Percentiles rank a stretch among this genome's conserved stretches.
phyloP scores from a whole-genome alignment of 495 filamentous ascomycete genomes.

The Aspergillus haitiensis region DNA sequence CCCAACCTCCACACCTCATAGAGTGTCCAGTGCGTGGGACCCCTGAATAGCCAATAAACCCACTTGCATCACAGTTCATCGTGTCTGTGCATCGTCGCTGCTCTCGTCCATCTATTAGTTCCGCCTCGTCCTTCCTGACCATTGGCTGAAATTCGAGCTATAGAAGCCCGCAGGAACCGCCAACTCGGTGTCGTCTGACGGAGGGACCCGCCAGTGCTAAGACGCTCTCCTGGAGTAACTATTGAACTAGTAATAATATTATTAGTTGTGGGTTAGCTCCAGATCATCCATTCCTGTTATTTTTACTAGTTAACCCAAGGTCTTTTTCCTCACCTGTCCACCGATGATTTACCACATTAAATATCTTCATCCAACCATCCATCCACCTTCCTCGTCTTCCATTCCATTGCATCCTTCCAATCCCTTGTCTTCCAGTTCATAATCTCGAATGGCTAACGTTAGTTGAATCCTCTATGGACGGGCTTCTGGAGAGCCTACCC shows the following conservation, averaged over 20 bases:
- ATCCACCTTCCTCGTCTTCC: too few relatives aligned
- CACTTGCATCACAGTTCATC: not conserved
- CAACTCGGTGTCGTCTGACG: not conserved
- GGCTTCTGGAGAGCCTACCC: slow-evolving; percentile 1
- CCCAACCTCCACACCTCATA: too few relatives aligned
- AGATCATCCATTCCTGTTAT: too few relatives aligned
- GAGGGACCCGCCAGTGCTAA: not conserved
- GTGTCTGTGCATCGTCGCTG: not conserved
- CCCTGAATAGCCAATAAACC: too few relatives aligned
- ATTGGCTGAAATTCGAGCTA: not conserved
- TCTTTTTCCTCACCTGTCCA: too few relatives aligned
- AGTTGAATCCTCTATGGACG: slow-evolving; percentile 3
- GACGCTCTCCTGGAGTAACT: not conserved
- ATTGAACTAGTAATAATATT: not conserved
- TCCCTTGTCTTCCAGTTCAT: not conserved
- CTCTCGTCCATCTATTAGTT: not conserved
- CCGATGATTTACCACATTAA: too few relatives aligned
- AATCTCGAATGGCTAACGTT: not conserved
- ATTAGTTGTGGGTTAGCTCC: not conserved
- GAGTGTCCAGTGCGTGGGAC: too few relatives aligned
- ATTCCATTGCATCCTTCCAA: not conserved
- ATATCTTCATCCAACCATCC: too few relatives aligned
- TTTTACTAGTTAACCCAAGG: too few relatives aligned
- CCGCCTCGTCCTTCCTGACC: not conserved
- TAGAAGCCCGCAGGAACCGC: not conserved